Base-by-base conservation (phyloP, 2,329 filamentous ascomycete genomes). In the Fusarium ambrosium region DNA sequence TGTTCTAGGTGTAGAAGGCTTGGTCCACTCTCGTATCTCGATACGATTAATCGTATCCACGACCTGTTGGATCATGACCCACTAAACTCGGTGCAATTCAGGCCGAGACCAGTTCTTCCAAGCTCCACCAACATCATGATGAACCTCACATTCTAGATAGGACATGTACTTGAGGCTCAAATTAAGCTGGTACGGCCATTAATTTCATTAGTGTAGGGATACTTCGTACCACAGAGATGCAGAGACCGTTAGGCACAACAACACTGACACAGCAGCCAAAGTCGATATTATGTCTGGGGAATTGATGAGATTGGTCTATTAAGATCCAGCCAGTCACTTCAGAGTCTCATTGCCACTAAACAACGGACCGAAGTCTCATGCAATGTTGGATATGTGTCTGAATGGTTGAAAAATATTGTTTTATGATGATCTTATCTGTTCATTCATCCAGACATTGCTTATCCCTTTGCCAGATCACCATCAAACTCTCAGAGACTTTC, bases 301-400 rank as follows among this genome's bases (percentile, higher is more conserved):
- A n/a, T n/a, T n/a, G n/a, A n/a, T n/a, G n/a, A n/a, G n/a, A n/a
- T n/a, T n/a, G 2, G 37, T n/a, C 14, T 10, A 10, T 2, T 39
- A 10, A n/a, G 16, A n/a, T 39, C 8, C 4, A 5, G 8, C 8
- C 7, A n/a, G 8, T 10, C 4, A 9, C 0, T 1, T 9, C 37
- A 9, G 9, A 39, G 0, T 39, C 24, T 24, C 4, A 24, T 24
- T 24, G 4, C 24, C 24, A 24, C 4, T 24, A 24, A 4, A 4
- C 24, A 24, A 24, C 4, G 24, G 24, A 24, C 24, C 24, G 24
- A 4, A 24, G 24, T 24, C 24, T 24, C 4, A 24, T 24, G 4
- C 4, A 24, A 24, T 4, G 24, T 24, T 24, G 24, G 24, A 24
- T 24, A 24, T 24, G 24, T 4, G 24, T 24, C 4, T 24, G 24